Evolutionary conservation across 2,329 filamentous ascomycete genomes (phyloP).

Genomic region (Curvularia verruculosa): DNA sequence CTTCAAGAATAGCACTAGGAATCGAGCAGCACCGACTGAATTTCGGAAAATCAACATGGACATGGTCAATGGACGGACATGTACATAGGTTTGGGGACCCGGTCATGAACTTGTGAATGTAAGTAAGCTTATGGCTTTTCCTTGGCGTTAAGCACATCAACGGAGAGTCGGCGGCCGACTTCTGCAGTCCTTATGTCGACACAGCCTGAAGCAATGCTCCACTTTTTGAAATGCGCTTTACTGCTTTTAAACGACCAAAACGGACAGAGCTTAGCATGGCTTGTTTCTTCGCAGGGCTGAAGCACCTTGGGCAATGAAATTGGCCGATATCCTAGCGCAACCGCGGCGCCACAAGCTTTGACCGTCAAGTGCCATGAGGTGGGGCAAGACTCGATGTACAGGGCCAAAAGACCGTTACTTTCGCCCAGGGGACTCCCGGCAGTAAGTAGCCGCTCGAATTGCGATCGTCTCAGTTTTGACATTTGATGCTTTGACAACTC

Average conservation of each 20-base stretch:
- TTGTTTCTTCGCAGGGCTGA: background rate
- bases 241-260: constrained; percentile 21
- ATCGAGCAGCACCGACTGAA: constrained; percentile 6
- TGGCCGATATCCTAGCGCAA: background rate
- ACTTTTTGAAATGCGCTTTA: constrained; percentile 14
- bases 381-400: background rate
- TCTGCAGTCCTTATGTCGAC: constrained; percentile 29
- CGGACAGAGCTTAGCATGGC: background rate
- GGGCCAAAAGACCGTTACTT: background rate
- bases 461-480: background rate
- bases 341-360: background rate
- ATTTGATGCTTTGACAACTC: background rate
- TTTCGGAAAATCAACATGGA: background rate
- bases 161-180: background rate
- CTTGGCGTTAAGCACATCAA: background rate
- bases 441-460: background rate
- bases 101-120: background rate
- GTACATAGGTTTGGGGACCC: constrained; percentile 1
- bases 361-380: background rate
- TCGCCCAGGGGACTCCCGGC: background rate
- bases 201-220: background rate
- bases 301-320: background rate
- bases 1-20: background rate
- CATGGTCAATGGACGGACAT: background rate
- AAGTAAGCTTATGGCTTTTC: background rate